Percentiles rank a stretch among this genome's conserved stretches.
These are phyloP conservation scores for Artemisia annua DNA, from an alignment of 129 eudicot genomes.

Conservation along the genomic window DNA sequence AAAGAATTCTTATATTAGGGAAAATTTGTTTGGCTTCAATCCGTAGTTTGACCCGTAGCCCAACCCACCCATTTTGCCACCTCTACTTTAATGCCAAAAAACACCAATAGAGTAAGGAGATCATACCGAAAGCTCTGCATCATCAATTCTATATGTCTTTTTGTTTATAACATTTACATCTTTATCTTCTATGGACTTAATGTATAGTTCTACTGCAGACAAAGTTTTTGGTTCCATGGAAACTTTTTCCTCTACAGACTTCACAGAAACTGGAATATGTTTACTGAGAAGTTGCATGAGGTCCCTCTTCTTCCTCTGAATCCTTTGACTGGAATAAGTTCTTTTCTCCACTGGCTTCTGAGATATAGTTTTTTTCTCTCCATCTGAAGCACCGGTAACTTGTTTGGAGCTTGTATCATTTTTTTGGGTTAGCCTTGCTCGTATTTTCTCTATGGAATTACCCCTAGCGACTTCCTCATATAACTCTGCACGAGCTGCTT, in stretches of 20 bases:
- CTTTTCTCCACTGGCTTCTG: constrained; percentile 48
- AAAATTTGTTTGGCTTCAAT: neutral
- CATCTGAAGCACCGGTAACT: constrained; percentile 14
- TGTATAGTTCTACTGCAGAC: constrained; percentile 59
- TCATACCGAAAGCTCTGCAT: constrained; percentile 78
- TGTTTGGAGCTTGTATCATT: constrained; percentile 40
- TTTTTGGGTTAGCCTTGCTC: constrained; percentile 57
- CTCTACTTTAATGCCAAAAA: constrained; percentile 14
- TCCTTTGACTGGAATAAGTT: constrained; percentile 38
- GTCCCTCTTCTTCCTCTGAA: constrained; percentile 85
- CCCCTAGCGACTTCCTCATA: constrained; percentile 78
- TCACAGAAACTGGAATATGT: constrained; percentile 40
- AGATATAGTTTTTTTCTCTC: constrained; percentile 60
- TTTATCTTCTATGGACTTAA: constrained; percentile 56
- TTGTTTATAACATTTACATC: constrained; percentile 48
- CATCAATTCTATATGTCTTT: constrained; percentile 48
- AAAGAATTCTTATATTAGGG: neutral
- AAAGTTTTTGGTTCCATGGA: constrained; percentile 44
- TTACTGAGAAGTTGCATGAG: constrained; percentile 63
- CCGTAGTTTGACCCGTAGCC: neutral
- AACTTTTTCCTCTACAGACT: constrained; percentile 31
- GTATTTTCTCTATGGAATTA: constrained; percentile 54
- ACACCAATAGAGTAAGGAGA: constrained; percentile 10
- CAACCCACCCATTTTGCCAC: constrained; percentile 1
- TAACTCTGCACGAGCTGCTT: constrained; percentile 83